phyloP scores from a whole-genome alignment of 176 grass and related monocot species.

The Triticum monococcum region DNA sequence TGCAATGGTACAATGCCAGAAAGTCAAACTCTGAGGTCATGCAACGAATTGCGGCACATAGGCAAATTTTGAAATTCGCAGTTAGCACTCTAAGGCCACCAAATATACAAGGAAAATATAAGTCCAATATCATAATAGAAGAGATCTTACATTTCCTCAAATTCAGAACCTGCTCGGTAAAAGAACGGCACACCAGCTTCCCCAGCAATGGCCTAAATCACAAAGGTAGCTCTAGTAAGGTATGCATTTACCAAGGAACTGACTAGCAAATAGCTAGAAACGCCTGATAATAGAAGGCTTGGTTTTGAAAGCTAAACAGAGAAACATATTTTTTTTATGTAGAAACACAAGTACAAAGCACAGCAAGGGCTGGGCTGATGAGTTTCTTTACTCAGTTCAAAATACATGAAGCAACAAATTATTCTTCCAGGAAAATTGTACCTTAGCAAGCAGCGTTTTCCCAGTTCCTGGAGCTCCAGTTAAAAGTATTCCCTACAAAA shows the following conservation, averaged over 20 bases:
- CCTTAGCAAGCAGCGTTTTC: constrained; percentile 94
- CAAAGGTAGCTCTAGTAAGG: constrained; percentile 28
- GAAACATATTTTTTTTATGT: background rate
- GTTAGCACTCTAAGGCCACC: constrained; percentile 4
- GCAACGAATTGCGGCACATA: background rate
- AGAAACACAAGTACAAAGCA: background rate
- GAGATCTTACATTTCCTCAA: constrained; percentile 98
- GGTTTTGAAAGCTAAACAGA: background rate
- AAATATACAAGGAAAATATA: constrained; percentile 15
- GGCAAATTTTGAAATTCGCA: background rate
- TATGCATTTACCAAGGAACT: constrained; percentile 17
- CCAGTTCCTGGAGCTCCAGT: constrained; percentile 96
- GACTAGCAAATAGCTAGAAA: constrained; percentile 2
- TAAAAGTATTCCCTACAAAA: constrained; percentile 85
- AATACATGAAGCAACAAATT: constrained; percentile 17
- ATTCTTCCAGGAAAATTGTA: constrained; percentile 34
- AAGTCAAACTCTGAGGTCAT: background rate
- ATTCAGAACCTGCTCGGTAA: constrained; percentile 99
- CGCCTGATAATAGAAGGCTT: background rate
- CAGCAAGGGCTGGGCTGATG: background rate
- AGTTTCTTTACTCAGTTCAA: background rate
- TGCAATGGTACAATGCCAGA: background rate
- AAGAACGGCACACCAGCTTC: constrained; percentile 99
- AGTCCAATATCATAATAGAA: constrained; percentile 11
- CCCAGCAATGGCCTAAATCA: constrained; percentile 92